These are phyloP conservation scores for Dimargaris verticillata DNA, from an alignment of 192 early-diverging fungal genomes.

Conservation along the genomic window DNA sequence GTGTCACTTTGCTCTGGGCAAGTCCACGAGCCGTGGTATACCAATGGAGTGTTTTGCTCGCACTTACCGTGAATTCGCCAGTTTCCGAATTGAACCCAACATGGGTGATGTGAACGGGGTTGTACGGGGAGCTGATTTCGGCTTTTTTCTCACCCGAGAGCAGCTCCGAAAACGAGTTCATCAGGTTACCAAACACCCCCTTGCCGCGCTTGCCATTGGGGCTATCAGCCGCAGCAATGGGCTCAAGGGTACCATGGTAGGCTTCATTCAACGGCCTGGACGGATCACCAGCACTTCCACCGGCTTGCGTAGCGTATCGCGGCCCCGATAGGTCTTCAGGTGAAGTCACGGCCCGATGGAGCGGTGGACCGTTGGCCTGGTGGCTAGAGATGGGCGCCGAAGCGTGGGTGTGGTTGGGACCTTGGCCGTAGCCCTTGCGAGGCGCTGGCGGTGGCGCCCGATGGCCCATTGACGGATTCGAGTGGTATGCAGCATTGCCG, in stretches of 20 bases:
- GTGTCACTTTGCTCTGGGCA: too few species aligned
- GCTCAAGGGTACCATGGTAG: conserved; percentile 9
- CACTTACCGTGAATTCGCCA: conserved; percentile 75
- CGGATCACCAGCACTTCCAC: neutral
- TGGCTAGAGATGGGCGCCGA: too few species aligned
- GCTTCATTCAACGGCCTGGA: neutral
- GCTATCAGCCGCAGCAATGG: conserved; percentile 1
- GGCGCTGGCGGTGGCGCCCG: conserved; percentile 8
- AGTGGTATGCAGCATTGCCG: neutral
- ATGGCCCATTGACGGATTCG: neutral
- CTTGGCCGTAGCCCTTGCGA: neutral
- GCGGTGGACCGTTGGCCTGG: neutral
- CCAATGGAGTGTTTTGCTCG: neutral
- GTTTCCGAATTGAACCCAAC: conserved; percentile 95
- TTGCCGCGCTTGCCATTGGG: conserved; percentile 9
- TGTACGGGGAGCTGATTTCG: conserved; percentile 89
- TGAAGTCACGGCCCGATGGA: conserved; percentile 7
- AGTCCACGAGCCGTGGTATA: too few species aligned
- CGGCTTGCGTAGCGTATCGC: neutral
- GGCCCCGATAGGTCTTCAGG: conserved; percentile 2
- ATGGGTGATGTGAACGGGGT: conserved; percentile 92
- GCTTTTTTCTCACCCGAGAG: conserved; percentile 52
- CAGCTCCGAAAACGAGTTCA: conserved; percentile 24
- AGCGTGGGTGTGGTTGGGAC: too few species aligned
- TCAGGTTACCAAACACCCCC: conserved; percentile 11